Evolutionary conservation across 352 stramenopile genomes (phyloP).

Genomic region (Phytophthora foliorum): DNA sequence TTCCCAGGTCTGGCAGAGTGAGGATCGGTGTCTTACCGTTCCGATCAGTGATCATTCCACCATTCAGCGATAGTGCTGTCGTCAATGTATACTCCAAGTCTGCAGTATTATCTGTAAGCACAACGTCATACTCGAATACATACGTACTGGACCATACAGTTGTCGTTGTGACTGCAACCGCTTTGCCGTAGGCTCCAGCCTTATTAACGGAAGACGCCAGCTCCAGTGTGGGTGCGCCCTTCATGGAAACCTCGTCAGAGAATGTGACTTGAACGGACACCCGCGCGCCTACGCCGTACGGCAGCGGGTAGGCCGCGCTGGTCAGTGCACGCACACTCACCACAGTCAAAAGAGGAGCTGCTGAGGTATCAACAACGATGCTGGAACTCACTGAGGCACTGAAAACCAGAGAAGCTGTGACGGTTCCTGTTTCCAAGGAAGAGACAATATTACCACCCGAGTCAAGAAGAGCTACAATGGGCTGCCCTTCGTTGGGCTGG

Average conservation of each 20-base stretch:
- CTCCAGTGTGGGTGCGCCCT: slow-evolving; percentile 61
- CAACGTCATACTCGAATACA: slow-evolving; percentile 79
- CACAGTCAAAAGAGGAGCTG: slow-evolving; percentile 55
- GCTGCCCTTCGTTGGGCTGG: slow-evolving; percentile 78
- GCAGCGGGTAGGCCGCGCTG: slow-evolving; percentile 51
- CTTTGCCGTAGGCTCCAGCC: slow-evolving; percentile 49
- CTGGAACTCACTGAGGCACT: slow-evolving; percentile 68
- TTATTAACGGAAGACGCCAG: slow-evolving; percentile 54
- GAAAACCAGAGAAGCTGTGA: slow-evolving; percentile 66
- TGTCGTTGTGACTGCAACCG: slow-evolving; percentile 58
- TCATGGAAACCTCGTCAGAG: slow-evolving; percentile 78
- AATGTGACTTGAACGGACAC: slow-evolving; percentile 78
- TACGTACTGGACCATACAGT: slow-evolving; percentile 67
- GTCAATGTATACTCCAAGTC: slow-evolving; percentile 79
- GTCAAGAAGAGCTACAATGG: slow-evolving; percentile 70
- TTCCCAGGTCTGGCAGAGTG: slow-evolving; percentile 59
- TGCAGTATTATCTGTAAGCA: slow-evolving; percentile 51
- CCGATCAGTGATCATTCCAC: slow-evolving; percentile 71
- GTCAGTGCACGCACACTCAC: slow-evolving; percentile 51
- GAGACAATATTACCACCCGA: slow-evolving; percentile 74
- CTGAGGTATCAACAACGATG: slow-evolving; percentile 73
- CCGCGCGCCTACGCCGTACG: slow-evolving; percentile 73
- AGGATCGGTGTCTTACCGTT: slow-evolving; percentile 68
- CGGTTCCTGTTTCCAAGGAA: slow-evolving; percentile 50
- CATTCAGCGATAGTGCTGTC: slow-evolving; percentile 56